phyloP scores from a whole-genome alignment of 345 rosid species.

The Citrus trifoliata region DNA sequence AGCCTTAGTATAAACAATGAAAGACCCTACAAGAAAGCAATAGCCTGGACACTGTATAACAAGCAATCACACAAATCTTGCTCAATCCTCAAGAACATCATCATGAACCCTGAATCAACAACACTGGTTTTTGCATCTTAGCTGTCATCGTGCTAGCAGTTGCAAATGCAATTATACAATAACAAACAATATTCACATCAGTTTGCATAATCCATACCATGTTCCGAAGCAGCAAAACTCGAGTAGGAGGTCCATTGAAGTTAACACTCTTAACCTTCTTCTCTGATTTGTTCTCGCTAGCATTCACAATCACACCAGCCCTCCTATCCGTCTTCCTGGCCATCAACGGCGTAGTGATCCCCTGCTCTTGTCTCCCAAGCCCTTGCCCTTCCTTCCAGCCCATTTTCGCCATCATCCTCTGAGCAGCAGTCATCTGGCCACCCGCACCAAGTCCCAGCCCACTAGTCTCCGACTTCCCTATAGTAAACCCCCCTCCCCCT shows the following conservation, averaged over 20 bases:
- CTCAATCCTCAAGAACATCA: not conserved
- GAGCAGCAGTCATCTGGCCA: constrained; percentile 99
- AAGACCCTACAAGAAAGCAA: not conserved
- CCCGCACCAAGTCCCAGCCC: constrained; percentile 97
- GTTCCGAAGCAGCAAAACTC: constrained; percentile 82
- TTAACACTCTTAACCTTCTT: constrained; percentile 92
- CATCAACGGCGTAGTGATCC: constrained; percentile 95
- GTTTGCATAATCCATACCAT: constrained; percentile 51
- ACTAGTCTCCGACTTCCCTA: constrained; percentile 82
- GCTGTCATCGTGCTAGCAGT: not conserved
- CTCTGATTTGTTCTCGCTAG: constrained; percentile 69
- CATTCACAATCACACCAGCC: constrained; percentile 97
- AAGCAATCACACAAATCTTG: not conserved
- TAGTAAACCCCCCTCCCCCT: constrained; percentile 35
- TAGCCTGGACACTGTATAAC: not conserved
- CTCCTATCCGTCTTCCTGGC: constrained; percentile 97
- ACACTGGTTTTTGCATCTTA: not conserved
- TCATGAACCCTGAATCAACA: not conserved
- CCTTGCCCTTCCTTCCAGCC: constrained; percentile 99
- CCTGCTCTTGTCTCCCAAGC: constrained; percentile 92
- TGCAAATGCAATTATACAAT: not conserved
- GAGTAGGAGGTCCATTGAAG: constrained; percentile 80
- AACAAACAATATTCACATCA: not conserved
- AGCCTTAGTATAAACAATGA: not conserved
- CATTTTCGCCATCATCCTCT: constrained; percentile 99